Base-by-base conservation (phyloP, 1,284 basidiomycete genomes). In the Xanthoconium separans region DNA sequence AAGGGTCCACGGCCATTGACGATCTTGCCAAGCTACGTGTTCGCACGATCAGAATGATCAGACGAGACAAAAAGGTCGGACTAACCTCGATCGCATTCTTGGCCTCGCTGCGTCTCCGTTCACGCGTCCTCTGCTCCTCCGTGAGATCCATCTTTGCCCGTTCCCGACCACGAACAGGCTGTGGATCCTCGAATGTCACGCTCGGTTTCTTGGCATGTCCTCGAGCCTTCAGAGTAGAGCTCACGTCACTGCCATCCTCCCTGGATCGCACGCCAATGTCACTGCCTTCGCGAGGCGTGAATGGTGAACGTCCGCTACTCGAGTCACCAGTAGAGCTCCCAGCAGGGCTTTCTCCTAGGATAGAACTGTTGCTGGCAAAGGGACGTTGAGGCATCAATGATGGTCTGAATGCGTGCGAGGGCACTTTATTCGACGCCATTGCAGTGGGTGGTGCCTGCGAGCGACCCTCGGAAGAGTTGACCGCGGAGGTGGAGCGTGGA, bases 61-160 rank as follows among this genome's bases (percentile, higher is more conserved):
- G 50, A 40, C 24, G 7, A 48, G 43, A 59, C 55, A 37, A 52
- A 11, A 46, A 56, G 50, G 49, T 79, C 36, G 53, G 12, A 63
- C 62, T 0, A 27, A 91, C 89, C 82, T 91, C 87, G 63, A 91
- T 86, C 44, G 88, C 86, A 63, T 87, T 86, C 68, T 82, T 85
- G 22, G 89, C 87, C 64, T 91, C 89, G 60, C 77, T 79, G 58
- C 89, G 76, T 64, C 89, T 77, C 61, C 89, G 75, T 64, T 90
- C 86, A 57, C 75, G 80, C 64, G 84, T 77, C 66, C 75, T 75
- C 58, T 76, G 73, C 67, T 87, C 84, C 29, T 72, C 69, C 27
- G 66, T 70, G 49, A 57, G 62, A 41, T 72, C 73, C 27, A 63
- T 65, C 59, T 70, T 70, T 49, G 61, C 70, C 49, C 63, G 63